Evolutionary conservation across 73 alveolate species (phyloP), one percentile per base, ranked within the genome.

Genomic region (Symbiodinium natans): DNA sequence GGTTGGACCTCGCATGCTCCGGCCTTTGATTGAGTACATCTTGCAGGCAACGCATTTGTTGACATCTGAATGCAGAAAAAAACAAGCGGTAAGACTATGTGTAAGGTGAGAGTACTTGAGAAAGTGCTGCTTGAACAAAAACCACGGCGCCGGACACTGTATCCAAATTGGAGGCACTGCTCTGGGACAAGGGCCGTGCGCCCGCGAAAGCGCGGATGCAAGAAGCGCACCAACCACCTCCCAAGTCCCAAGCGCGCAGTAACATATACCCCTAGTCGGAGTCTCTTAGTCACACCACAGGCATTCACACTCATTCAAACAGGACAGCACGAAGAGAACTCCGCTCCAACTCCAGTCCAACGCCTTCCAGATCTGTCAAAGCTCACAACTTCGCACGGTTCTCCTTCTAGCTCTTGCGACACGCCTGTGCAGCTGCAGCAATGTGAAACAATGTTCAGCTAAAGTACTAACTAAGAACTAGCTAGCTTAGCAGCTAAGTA

Each of bases 211-310:
- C 96, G 96, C 10, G 96, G 96, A 71, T 90, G 96, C 46, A 90
- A 68, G n/a, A 90, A 90, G 86, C 96, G 87, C 71, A 90, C 86
- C 86, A 90, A 59, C 96, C 96, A 80, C 88, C 88, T 80, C 34
- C 39, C 23, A 63, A 63, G 33, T 3, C 36, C 80, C 15, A 52
- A 52, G 9, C n/a, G n/a, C n/a, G n/a, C n/a, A n/a, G n/a, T n/a
- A n/a, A n/a, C n/a, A n/a, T n/a, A n/a, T n/a, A n/a, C n/a, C n/a
- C n/a, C n/a, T n/a, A n/a, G n/a, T n/a, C n/a, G n/a, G n/a, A n/a
- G n/a, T n/a, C n/a, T n/a, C n/a, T n/a, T n/a, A n/a, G n/a, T n/a
- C n/a, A n/a, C n/a, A n/a, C n/a, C n/a, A n/a, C n/a, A n/a, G n/a
- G n/a, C n/a, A n/a, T n/a, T n/a, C n/a, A n/a, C n/a, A n/a, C n/a